These are phyloP conservation scores for Pseudocercospora fijiensis DNA, from an alignment of 2,329 filamentous ascomycete genomes.

Conservation along the genomic window DNA sequence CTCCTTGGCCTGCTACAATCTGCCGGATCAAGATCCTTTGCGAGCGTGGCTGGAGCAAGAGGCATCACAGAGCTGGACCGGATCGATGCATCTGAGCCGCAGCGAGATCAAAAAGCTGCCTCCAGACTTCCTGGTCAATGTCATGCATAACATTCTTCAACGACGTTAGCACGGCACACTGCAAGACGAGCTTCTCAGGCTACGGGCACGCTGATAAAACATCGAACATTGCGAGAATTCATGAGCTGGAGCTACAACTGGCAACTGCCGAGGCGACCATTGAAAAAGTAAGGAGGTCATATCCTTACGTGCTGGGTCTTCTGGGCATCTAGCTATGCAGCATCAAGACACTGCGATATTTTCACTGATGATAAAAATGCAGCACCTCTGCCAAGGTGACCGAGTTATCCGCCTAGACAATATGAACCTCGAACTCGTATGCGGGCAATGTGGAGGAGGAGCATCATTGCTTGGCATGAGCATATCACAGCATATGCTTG, in stretches of 20 bases:
- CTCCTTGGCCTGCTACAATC: not conserved
- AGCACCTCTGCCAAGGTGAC: too few species aligned
- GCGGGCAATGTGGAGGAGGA: too few species aligned
- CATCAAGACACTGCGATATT: too few species aligned
- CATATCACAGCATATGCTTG: too few species aligned
- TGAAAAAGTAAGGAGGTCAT: too few species aligned
- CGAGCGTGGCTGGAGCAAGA: not conserved
- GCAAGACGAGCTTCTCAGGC: not conserved
- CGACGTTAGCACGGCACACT: not conserved
- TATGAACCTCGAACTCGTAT: too few species aligned
- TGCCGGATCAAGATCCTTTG: not conserved
- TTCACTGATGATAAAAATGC: too few species aligned
- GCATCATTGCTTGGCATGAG: too few species aligned
- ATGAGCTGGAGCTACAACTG: not conserved
- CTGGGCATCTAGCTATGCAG: too few species aligned
- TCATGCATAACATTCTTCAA: not conserved
- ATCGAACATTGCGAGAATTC: not conserved
- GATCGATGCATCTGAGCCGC: not conserved
- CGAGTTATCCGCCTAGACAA: too few species aligned
- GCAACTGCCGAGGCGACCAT: too few species aligned
- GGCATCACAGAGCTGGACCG: not conserved
- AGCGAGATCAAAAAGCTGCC: not conserved
- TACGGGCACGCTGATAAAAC: not conserved
- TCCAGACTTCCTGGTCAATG: not conserved
- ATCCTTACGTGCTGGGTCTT: not conserved